phyloP scores from a whole-genome alignment of 2,329 filamentous ascomycete genomes.

The Colletotrichum magnum region DNA sequence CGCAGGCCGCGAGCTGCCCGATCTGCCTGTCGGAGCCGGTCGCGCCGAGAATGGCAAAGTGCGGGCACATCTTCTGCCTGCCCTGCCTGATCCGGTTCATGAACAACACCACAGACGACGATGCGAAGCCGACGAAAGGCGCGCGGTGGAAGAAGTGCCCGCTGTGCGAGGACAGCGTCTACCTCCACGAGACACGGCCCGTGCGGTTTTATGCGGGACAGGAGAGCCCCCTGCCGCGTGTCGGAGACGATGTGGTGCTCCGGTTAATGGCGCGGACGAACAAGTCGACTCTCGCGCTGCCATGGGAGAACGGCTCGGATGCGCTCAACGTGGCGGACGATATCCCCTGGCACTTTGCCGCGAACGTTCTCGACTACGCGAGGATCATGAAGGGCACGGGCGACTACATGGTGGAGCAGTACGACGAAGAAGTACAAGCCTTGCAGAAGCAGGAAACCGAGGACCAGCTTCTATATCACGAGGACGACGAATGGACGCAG shows the following conservation, averaged over 20 bases:
- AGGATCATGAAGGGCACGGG: constrained; percentile 95
- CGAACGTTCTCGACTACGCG: constrained; percentile 94
- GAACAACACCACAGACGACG: constrained; percentile 85
- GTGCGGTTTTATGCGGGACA: constrained; percentile 94
- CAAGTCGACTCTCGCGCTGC: constrained; percentile 88
- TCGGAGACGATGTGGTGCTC: constrained; percentile 91
- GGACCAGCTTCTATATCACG: constrained; percentile 91
- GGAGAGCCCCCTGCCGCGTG: constrained; percentile 82
- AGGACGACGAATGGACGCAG: constrained; percentile 92
- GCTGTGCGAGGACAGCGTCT: constrained; percentile 95
- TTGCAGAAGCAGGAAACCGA: constrained; percentile 84
- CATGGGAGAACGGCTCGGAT: constrained; percentile 82
- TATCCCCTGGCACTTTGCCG: constrained; percentile 95
- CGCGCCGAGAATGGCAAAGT: constrained; percentile 95
- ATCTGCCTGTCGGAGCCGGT: constrained; percentile 95
- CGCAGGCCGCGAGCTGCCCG: constrained; percentile 89
- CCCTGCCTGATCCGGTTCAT: constrained; percentile 96
- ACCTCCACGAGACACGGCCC: constrained; percentile 88
- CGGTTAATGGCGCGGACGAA: constrained; percentile 86
- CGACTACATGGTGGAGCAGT: constrained; percentile 88
- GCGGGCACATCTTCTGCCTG: constrained; percentile 96
- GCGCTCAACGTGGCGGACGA: constrained; percentile 78
- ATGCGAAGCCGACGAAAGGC: constrained; percentile 75
- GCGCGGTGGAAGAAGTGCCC: constrained; percentile 94
- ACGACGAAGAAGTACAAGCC: constrained; percentile 82